Evolutionary conservation across 2,329 filamentous ascomycete genomes (phyloP).

Genomic region (Colletotrichum sansevieriae): DNA sequence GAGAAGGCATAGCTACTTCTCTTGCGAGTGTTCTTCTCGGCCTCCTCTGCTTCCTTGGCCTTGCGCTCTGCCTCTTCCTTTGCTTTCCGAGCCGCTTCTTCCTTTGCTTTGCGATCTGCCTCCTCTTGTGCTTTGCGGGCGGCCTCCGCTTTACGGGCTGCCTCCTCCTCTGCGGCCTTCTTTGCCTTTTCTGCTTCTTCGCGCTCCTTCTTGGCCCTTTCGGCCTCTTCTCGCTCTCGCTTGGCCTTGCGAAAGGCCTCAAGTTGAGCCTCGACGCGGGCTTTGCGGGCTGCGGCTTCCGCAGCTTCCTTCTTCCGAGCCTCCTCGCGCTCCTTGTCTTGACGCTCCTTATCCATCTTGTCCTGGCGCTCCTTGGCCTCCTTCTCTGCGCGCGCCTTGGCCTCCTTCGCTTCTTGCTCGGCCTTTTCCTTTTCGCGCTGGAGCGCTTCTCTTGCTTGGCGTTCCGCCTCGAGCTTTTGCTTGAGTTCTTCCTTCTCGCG

Average conservation of each 20-base stretch:
- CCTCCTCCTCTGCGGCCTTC: constrained; percentile 47
- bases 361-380: constrained; percentile 49
- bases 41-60: constrained; percentile 49
- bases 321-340: constrained; percentile 49
- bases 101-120: constrained; percentile 46
- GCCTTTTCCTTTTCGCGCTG: constrained; percentile 60
- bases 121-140: constrained; percentile 56
- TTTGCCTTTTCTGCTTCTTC: constrained; percentile 58
- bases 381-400: constrained; percentile 46
- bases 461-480: constrained; percentile 47
- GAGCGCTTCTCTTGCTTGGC: constrained; percentile 54
- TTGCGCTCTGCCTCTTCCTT: constrained; percentile 51
- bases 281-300: constrained; percentile 48
- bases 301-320: constrained; percentile 48
- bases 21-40: constrained; percentile 53
- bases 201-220: constrained; percentile 59
- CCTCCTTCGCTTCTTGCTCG: constrained; percentile 54
- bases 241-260: constrained; percentile 44
- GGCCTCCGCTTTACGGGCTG: constrained; percentile 41
- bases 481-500: constrained; percentile 49
- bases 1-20: constrained; percentile 72
- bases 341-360: constrained; percentile 57
- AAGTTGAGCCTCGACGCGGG: constrained; percentile 44
- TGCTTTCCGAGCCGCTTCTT: constrained; percentile 50
- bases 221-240: constrained; percentile 61